Conservation (phyloP, 106 monocot species). For the Dioscorea alata region DNA sequence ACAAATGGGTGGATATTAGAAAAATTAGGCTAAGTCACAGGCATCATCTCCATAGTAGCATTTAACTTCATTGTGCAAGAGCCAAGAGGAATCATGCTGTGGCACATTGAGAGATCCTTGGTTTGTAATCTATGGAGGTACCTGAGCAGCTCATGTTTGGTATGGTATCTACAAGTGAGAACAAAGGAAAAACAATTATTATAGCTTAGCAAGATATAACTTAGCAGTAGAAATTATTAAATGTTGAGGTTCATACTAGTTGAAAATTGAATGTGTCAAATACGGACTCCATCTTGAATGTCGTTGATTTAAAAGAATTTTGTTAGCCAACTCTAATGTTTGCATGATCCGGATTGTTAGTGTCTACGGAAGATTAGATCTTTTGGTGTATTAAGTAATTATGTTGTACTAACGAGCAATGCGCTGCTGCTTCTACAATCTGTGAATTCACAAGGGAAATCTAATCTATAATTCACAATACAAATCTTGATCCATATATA, state of each 20-base stretch:
- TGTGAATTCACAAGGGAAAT: not conserved
- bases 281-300: conserved; percentile 61
- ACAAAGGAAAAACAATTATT: not conserved
- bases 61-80: conserved; percentile 99
- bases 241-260: conserved; percentile 39
- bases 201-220: too few species aligned
- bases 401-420: conserved; percentile 10
- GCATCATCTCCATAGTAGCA: conserved; percentile 97
- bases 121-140: conserved; percentile 79
- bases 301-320: not conserved
- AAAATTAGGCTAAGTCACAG: conserved; percentile 89
- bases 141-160: conserved; percentile 87
- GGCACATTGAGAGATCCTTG: conserved; percentile 93
- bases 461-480: not conserved
- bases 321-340: not conserved
- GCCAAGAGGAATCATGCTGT: conserved; percentile 99
- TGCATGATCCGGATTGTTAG: not conserved
- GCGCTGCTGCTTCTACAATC: conserved; percentile 10
- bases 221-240: not conserved
- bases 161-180: conserved; percentile 69
- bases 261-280: conserved; percentile 84
- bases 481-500: not conserved
- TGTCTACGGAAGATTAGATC: not conserved
- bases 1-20: conserved; percentile 90
- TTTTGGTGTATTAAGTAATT: conserved; percentile 14